These are phyloP conservation scores for Viola odorata DNA, from an alignment of 345 rosid genomes.

Conservation along the genomic window DNA sequence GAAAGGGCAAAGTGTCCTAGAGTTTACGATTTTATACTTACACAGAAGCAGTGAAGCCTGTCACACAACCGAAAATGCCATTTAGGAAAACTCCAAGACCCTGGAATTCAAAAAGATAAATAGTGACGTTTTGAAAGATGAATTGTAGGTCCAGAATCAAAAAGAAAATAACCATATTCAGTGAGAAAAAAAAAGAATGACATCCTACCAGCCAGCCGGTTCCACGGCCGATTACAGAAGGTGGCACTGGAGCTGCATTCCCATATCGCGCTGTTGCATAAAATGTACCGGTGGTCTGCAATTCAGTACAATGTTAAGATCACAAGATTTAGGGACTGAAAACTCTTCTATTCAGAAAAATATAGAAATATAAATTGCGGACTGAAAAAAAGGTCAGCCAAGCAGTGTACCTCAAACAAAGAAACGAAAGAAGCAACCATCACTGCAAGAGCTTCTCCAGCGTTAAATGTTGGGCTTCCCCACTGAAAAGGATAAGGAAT, in stretches of 20 bases:
- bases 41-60: slow-evolving; percentile 79
- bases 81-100: slow-evolving; percentile 60
- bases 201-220: slow-evolving; percentile 67
- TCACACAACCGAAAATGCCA: slow-evolving; percentile 62
- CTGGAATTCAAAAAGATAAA: slow-evolving; percentile 27
- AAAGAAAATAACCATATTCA: slow-evolving; percentile 1
- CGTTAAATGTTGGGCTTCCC: slow-evolving; percentile 62
- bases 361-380: background rate
- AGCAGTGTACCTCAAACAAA: slow-evolving; percentile 49
- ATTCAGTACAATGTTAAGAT: background rate
- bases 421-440: slow-evolving; percentile 65
- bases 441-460: slow-evolving; percentile 56
- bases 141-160: no score
- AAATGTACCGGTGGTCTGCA: slow-evolving; percentile 57
- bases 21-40: slow-evolving; percentile 15
- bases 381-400: background rate
- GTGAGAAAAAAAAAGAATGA: background rate
- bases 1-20: background rate
- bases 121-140: no score
- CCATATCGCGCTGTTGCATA: slow-evolving; percentile 77
- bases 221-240: slow-evolving; percentile 76
- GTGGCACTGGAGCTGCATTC: slow-evolving; percentile 77
- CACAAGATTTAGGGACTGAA: background rate
- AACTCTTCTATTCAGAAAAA: background rate
- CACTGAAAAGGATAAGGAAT: slow-evolving; percentile 76